Evolutionary conservation across 2,329 filamentous ascomycete species (phyloP), one percentile per base, ranked within the genome.

Genomic region (Neofusicoccum sp.): DNA sequence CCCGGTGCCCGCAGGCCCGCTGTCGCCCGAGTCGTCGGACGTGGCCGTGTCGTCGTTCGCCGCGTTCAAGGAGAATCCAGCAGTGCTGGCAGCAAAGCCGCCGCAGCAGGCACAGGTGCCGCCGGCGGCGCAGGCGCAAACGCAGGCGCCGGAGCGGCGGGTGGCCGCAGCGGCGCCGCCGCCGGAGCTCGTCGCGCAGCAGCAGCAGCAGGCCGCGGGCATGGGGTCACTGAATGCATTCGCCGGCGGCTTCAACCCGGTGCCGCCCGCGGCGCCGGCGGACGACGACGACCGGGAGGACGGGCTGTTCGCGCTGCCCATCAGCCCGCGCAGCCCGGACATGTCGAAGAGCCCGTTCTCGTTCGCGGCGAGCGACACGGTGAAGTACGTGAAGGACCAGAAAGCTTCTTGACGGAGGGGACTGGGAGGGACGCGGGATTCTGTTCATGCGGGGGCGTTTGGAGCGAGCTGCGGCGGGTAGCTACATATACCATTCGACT

Each of bases 271-370:
- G 38, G 14, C 69, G 65, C 3, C 71, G 77, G 61, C 38, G 65
- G 62, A 51, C 73, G 76, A 80, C 4, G 76, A 80, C 5, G 85
- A 88, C 41, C 84, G 82, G 0, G 89, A 91, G 65, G 91, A 96
- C 62, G 93, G 90, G 41, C 80, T 96, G 2, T 97, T 97, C 70
- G 92, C 91, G 0, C 82, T 96, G 57, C 91, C 91, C 1, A 86
- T 96, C 77, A 93, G 90, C 69, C 92, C 92, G 1, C 82, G 92
- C 54, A 93, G 90, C 68, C 92, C 92, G 0, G 91, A 96, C 66
- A 91, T 95, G 80, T 86, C 87, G 58, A 90, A 87, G 67, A 93
- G 90, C 70, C 92, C 91, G 0, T 97, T 96, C 70, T 84, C 83
- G 3, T 84, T 87, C 71, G 71, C 67, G 5, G 68, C 66, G 8